Evolutionary conservation across 2,329 filamentous ascomycete genomes (phyloP).

Genomic region (Paramyrothecium roridum): DNA sequence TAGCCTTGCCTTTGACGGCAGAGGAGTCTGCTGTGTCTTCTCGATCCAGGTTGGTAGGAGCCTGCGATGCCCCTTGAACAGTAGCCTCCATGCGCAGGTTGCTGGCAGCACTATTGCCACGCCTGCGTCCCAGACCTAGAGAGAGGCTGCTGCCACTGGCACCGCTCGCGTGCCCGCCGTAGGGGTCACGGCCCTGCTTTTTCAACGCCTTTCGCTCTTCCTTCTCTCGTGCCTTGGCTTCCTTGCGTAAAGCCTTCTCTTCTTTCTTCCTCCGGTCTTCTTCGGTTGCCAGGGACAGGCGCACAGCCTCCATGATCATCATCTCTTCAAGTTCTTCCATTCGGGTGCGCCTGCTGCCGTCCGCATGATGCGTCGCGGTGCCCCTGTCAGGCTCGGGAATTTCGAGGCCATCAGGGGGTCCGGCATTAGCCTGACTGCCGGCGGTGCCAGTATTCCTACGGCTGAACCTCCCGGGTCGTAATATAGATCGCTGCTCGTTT

Average conservation of each 20-base stretch:
- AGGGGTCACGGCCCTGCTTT: slow-evolving; percentile 45
- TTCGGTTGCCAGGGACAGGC: slow-evolving; percentile 85
- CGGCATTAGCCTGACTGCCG: slow-evolving; percentile 10
- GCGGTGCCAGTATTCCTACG: slow-evolving; percentile 47
- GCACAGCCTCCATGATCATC: slow-evolving; percentile 97
- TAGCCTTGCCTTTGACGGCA: slow-evolving; percentile 64
- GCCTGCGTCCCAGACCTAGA: slow-evolving; percentile 54
- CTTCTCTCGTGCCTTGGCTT: slow-evolving; percentile 82
- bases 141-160: slow-evolving; percentile 64
- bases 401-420: slow-evolving; percentile 7
- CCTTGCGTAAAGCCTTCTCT: slow-evolving; percentile 53
- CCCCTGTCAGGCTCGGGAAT: slow-evolving; percentile 17
- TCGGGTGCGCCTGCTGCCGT: slow-evolving; percentile 40
- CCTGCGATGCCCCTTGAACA: slow-evolving; percentile 38
- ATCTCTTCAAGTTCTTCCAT: slow-evolving; percentile 92
- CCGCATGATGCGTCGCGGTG: slow-evolving; percentile 13
- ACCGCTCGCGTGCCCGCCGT: slow-evolving; percentile 29
- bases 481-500: slow-evolving; percentile 45
- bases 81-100: slow-evolving; percentile 57
- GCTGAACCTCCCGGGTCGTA: slow-evolving; percentile 49
- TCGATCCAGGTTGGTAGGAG: slow-evolving; percentile 16
- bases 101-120: slow-evolving; percentile 58
- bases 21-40: slow-evolving; percentile 20
- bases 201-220: slow-evolving; percentile 76
- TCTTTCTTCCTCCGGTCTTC: slow-evolving; percentile 88